Evolutionary conservation across 176 grass and related monocot genomes (phyloP).

Genomic region (Zizania latifolia): DNA sequence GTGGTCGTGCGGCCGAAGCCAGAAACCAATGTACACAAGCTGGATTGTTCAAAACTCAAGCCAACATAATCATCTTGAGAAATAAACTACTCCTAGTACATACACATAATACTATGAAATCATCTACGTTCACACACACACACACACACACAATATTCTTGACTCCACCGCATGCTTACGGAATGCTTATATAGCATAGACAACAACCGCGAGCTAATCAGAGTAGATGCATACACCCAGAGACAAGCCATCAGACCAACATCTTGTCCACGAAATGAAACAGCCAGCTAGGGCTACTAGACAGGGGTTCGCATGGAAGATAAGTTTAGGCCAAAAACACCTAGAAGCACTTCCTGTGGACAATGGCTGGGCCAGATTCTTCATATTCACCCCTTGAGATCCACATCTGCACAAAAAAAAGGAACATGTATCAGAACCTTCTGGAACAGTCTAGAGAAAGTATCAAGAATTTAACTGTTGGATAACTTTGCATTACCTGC

Average conservation of each 20-base stretch:
- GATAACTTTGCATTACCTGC: slow-evolving; percentile 41
- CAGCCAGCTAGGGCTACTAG: slow-evolving; percentile 25
- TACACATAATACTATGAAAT: no score
- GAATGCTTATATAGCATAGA: slow-evolving; percentile 24
- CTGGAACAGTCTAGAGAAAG: neutral
- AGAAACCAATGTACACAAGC: no score
- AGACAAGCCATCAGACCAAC: slow-evolving; percentile 34
- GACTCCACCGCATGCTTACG: slow-evolving; percentile 21
- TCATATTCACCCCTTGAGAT: slow-evolving; percentile 76
- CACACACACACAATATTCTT: slow-evolving; percentile 38
- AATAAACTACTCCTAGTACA: no score
- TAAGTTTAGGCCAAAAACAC: neutral
- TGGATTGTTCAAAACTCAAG: no score
- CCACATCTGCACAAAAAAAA: slow-evolving; percentile 60
- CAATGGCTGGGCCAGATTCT: slow-evolving; percentile 73
- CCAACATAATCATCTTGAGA: no score
- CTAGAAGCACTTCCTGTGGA: slow-evolving; percentile 91
- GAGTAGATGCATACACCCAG: slow-evolving; percentile 41
- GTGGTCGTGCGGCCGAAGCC: no score
- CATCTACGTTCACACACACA: no score
- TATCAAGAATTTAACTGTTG: neutral
- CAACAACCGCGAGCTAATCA: slow-evolving; percentile 16
- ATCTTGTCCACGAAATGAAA: slow-evolving; percentile 22
- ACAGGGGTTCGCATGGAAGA: slow-evolving; percentile 21
- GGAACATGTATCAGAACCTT: slow-evolving; percentile 10